Percentiles rank a stretch among this genome's conserved stretches.
phyloP scores from a whole-genome alignment of 805 yeast genomes.

The Zygotorulaspora chibaensis region DNA sequence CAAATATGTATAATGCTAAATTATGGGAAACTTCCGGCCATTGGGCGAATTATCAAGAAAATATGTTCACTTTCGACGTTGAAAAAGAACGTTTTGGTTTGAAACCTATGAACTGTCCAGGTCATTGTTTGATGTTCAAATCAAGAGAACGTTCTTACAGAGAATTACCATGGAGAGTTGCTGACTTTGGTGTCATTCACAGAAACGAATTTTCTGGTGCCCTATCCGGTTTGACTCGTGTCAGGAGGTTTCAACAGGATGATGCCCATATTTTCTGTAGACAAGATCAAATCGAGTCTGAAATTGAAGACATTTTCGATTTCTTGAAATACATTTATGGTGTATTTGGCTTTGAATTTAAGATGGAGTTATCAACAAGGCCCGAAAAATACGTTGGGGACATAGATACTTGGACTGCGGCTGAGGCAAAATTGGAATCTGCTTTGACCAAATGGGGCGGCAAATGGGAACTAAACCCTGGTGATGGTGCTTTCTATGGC shows the following conservation, averaged over 20 bases:
- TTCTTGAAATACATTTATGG: slow-evolving; percentile 84
- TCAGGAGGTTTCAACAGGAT: slow-evolving; percentile 98
- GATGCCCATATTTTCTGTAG: slow-evolving; percentile 98
- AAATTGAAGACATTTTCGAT: slow-evolving; percentile 79
- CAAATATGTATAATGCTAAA: slow-evolving; percentile 96
- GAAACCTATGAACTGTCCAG: slow-evolving; percentile 92
- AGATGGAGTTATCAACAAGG: slow-evolving; percentile 95
- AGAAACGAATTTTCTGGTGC: slow-evolving; percentile 97
- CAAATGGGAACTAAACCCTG: slow-evolving; percentile 90
- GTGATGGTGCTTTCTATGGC: slow-evolving; percentile 96
- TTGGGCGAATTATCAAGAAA: slow-evolving; percentile 96
- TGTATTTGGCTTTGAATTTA: slow-evolving; percentile 88
- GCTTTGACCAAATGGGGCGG: slow-evolving; percentile 85
- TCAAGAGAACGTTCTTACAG: slow-evolving; percentile 92
- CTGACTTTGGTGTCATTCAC: slow-evolving; percentile 96
- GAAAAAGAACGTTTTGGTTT: slow-evolving; percentile 94
- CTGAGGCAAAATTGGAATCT: slow-evolving; percentile 77
- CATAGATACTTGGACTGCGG: slow-evolving; percentile 86
- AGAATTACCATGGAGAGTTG: slow-evolving; percentile 98
- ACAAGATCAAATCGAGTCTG: slow-evolving; percentile 81
- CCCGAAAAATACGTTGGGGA: slow-evolving; percentile 97
- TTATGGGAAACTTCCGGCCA: slow-evolving; percentile 99
- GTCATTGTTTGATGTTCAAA: slow-evolving; percentile 90
- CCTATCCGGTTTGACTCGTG: slow-evolving; percentile 89
- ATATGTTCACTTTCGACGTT: slow-evolving; percentile 94